A percentile compares a stretch with the other conserved stretches of the same genome.
Conservation (phyloP, 176 grass and related monocot genomes). For the Ensete ventricosum region DNA sequence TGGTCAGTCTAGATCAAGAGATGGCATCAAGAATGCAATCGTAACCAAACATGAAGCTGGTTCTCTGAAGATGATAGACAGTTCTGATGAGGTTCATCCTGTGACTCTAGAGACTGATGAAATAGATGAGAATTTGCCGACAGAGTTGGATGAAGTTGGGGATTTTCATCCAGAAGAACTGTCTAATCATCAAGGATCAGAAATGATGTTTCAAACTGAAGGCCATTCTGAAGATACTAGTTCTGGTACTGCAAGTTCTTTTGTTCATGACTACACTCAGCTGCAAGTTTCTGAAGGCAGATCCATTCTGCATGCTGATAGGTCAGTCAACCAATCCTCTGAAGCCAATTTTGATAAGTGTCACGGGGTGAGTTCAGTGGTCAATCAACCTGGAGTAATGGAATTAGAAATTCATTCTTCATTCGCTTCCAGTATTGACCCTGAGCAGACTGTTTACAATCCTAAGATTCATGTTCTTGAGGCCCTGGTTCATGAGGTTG, state of each 20-base stretch:
- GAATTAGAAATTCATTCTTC: slow-evolving; percentile 22
- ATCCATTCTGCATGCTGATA: slow-evolving; percentile 1
- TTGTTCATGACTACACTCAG: slow-evolving; percentile 5
- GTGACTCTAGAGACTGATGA: slow-evolving; percentile 37
- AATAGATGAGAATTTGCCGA: slow-evolving; percentile 69
- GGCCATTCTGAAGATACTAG: slow-evolving; percentile 20
- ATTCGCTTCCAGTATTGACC: slow-evolving; percentile 42
- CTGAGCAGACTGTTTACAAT: slow-evolving; percentile 82
- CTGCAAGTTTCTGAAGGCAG: background rate
- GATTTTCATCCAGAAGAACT: slow-evolving; percentile 46
- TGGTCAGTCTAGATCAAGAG: slow-evolving; percentile 17
- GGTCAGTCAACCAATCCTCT: slow-evolving; percentile 13
- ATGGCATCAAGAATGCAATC: background rate
- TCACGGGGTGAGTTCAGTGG: slow-evolving; percentile 14
- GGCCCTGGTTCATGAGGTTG: slow-evolving; percentile 30
- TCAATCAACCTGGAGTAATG: slow-evolving; percentile 19
- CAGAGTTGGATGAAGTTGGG: slow-evolving; percentile 57
- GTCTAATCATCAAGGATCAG: slow-evolving; percentile 24
- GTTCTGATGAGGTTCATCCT: slow-evolving; percentile 77
- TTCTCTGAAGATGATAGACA: slow-evolving; percentile 30
- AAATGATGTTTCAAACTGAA: slow-evolving; percentile 12
- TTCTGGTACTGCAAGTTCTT: background rate
- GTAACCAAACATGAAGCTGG: slow-evolving; percentile 9
- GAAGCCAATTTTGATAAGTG: slow-evolving; percentile 15
- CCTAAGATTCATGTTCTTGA: slow-evolving; percentile 47